Percentiles rank a stretch among this genome's conserved stretches.
Conservation (phyloP, 441 rosid genomes). For the Metrosideros polymorpha region DNA sequence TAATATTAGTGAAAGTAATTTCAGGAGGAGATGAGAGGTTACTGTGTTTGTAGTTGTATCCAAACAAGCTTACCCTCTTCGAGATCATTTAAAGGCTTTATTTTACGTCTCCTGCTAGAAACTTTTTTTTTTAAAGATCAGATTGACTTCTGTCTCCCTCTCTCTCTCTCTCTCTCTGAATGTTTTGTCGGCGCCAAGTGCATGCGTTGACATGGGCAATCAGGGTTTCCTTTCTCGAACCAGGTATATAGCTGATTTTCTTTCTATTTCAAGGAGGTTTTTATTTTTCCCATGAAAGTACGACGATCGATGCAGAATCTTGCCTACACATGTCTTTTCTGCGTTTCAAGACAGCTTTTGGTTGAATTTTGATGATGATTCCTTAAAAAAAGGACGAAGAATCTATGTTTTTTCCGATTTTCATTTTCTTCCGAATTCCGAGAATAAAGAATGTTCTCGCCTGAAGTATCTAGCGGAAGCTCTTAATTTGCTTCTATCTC, state of each 20-base stretch:
- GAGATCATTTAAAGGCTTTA: not conserved
- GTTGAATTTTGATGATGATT: not conserved
- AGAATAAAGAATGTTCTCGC: not conserved
- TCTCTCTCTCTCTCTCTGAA: not conserved
- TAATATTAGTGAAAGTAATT: conserved; percentile 20
- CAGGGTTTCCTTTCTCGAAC: not conserved
- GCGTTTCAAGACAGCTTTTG: not conserved
- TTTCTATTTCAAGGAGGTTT: not conserved
- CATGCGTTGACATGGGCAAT: not conserved
- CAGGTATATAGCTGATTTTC: not conserved
- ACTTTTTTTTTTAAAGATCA: not conserved
- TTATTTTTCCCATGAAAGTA: not conserved
- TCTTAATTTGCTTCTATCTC: not conserved
- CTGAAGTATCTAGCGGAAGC: not conserved
- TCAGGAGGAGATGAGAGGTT: conserved; percentile 4
- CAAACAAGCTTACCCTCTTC: not conserved
- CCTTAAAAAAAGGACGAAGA: not conserved
- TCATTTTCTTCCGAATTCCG: not conserved
- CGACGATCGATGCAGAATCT: not conserved
- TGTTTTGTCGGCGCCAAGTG: not conserved
- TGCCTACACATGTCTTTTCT: not conserved
- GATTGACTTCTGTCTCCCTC: not conserved
- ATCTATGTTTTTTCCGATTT: not conserved
- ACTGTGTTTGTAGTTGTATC: not conserved
- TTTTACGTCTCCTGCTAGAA: not conserved